Evolutionary conservation across 495 filamentous ascomycete species (phyloP).

Genomic region (Lepraria neglecta): DNA sequence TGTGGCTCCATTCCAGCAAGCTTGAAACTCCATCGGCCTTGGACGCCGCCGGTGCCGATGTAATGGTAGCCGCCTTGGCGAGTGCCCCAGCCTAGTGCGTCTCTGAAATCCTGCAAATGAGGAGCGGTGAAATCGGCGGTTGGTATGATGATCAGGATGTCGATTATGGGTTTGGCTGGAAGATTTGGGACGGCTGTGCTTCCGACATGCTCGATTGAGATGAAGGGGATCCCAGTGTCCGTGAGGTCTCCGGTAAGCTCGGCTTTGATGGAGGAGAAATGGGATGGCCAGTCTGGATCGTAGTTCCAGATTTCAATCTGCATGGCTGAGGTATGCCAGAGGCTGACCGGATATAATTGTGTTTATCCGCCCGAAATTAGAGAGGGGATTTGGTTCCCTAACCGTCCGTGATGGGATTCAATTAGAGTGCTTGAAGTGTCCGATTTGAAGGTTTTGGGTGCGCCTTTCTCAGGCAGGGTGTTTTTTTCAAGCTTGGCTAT

Average conservation of each 20-base stretch:
- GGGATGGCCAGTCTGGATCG: slow-evolving; percentile 27
- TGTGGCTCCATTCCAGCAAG: not conserved
- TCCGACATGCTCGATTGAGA: slow-evolving; percentile 32
- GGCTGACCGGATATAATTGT: too few relatives aligned
- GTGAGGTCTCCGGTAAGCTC: slow-evolving; percentile 18
- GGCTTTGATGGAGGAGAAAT: slow-evolving; percentile 23
- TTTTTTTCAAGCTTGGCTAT: too few relatives aligned
- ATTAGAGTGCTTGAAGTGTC: not conserved
- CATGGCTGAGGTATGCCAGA: not conserved
- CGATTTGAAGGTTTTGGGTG: too few relatives aligned
- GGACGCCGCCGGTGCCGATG: not conserved
- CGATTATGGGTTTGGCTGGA: slow-evolving; percentile 31
- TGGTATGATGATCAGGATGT: slow-evolving; percentile 31
- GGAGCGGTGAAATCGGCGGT: not conserved
- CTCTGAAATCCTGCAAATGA: not conserved
- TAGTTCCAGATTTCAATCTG: slow-evolving; percentile 25
- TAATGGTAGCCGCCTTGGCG: slow-evolving; percentile 5
- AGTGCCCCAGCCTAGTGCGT: slow-evolving; percentile 2
- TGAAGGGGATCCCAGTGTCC: not conserved
- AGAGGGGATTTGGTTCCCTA: not conserved
- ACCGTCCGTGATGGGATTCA: not conserved
- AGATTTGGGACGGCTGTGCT: slow-evolving; percentile 32
- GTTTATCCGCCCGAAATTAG: too few relatives aligned
- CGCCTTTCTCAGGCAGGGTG: too few relatives aligned
- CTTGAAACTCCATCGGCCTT: slow-evolving; percentile 7